These are phyloP conservation scores for Silybum marianum DNA, from an alignment of 129 eudicot genomes.

Conservation along the genomic window DNA sequence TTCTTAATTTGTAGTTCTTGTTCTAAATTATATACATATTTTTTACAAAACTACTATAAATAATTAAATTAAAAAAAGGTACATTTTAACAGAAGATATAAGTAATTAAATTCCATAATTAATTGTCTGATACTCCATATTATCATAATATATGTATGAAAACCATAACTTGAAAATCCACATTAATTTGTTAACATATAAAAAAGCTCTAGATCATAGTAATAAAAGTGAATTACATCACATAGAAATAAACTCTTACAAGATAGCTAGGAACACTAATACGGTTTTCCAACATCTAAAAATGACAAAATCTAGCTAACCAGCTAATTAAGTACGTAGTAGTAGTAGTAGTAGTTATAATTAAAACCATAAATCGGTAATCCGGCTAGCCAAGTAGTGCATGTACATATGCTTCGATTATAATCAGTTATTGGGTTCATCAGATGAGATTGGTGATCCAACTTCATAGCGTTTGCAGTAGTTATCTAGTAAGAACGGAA, in stretches of 20 bases:
- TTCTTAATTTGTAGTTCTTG: too few species aligned
- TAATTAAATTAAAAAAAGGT: neutral
- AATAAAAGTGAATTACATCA: neutral
- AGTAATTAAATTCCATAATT: neutral
- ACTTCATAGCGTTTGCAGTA: slow-evolving; percentile 15
- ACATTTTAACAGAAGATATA: neutral
- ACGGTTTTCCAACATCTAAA: neutral
- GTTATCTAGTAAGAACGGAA: slow-evolving; percentile 27
- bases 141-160: neutral
- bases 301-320: slow-evolving; percentile 6
- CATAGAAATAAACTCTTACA: neutral
- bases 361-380: neutral
- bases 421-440: slow-evolving; percentile 2
- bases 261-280: neutral
- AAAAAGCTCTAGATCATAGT: neutral
- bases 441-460: slow-evolving; percentile 18
- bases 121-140: neutral
- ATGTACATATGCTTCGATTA: neutral
- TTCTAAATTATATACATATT: too few species aligned
- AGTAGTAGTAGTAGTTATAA: neutral
- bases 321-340: neutral
- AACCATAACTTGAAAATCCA: neutral
- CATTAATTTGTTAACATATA: neutral
- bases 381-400: neutral
- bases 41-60: too few species aligned